Evolutionary conservation across 768 basidiomycete species (phyloP).

Genomic region (Boletus pseudo-olivaceus): DNA sequence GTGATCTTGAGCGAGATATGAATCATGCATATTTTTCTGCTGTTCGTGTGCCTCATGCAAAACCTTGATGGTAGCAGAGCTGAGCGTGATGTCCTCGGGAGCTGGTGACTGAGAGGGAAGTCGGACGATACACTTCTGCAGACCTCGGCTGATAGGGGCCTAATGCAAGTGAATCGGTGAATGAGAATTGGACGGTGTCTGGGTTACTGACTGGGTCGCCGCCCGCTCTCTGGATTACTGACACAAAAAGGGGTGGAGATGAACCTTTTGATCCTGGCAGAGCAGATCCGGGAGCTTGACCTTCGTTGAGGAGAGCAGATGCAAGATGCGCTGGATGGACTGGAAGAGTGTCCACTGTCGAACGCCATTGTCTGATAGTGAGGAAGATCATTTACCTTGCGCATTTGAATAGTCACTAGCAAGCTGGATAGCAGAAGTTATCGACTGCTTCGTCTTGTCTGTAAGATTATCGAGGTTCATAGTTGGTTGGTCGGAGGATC

Average conservation of each 20-base stretch:
- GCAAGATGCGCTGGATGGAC: constrained; percentile 85
- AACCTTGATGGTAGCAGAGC: constrained; percentile 54
- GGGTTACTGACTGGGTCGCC: constrained; percentile 66
- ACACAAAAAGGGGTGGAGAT: constrained; percentile 65
- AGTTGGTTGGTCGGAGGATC: neutral
- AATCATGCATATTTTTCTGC: constrained; percentile 84
- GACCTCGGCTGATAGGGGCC: constrained; percentile 58
- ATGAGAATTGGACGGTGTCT: neutral
- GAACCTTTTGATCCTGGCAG: constrained; percentile 31
- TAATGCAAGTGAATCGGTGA: constrained; percentile 23
- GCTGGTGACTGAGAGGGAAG: constrained; percentile 82
- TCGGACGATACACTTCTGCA: constrained; percentile 77
- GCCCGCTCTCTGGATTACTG: constrained; percentile 78
- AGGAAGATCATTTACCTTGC: constrained; percentile 49
- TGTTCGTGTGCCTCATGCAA: constrained; percentile 72
- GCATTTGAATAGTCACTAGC: constrained; percentile 83
- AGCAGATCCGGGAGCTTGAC: constrained; percentile 34
- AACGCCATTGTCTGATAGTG: neutral
- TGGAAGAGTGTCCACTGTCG: constrained; percentile 23
- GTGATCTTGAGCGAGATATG: constrained; percentile 92
- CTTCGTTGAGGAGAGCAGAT: constrained; percentile 75
- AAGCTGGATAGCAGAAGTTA: constrained; percentile 70
- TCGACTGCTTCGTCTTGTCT: constrained; percentile 71
- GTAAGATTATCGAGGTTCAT: constrained; percentile 72
- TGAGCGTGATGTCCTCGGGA: constrained; percentile 74